Percentiles rank a stretch among this genome's conserved stretches.
These are phyloP conservation scores for Plasmopara viticola DNA, from an alignment of 352 stramenopile genomes.

Conservation along the genomic window DNA sequence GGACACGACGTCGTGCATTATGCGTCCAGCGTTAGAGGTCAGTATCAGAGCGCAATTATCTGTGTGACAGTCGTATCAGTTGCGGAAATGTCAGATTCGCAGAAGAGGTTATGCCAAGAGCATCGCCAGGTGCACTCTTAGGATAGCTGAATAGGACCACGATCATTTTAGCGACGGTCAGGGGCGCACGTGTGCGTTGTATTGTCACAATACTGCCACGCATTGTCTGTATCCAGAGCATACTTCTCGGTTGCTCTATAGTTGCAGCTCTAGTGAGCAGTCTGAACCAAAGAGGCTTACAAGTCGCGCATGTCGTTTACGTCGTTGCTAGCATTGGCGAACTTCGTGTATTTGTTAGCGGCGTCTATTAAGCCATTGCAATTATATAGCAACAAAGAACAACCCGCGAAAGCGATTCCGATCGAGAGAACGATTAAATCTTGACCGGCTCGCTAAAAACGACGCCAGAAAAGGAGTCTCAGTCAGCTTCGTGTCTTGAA, in stretches of 20 bases:
- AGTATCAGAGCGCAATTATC: slow-evolving; percentile 46
- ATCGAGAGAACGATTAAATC: slow-evolving; percentile 31
- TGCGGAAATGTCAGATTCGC: slow-evolving; percentile 31
- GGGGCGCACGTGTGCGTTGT: slow-evolving; percentile 23
- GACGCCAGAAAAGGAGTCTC: too few species aligned
- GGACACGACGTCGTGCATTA: slow-evolving; percentile 37
- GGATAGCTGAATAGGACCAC: slow-evolving; percentile 39
- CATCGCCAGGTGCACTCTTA: slow-evolving; percentile 49
- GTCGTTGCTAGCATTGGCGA: slow-evolving; percentile 39
- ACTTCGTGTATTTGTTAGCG: slow-evolving; percentile 32
- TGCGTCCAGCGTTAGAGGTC: slow-evolving; percentile 27
- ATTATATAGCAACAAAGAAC: slow-evolving; percentile 36
- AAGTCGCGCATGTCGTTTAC: slow-evolving; percentile 33
- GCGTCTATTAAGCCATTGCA: slow-evolving; percentile 35
- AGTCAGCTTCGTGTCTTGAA: too few species aligned
- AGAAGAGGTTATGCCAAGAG: slow-evolving; percentile 31
- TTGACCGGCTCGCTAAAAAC: too few species aligned
- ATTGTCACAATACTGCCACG: slow-evolving; percentile 30
- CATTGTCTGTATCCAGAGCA: slow-evolving; percentile 23
- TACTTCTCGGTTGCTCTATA: slow-evolving; percentile 40
- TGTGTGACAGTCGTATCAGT: slow-evolving; percentile 27
- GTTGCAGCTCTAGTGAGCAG: slow-evolving; percentile 34
- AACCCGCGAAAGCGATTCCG: slow-evolving; percentile 23
- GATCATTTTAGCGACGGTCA: slow-evolving; percentile 36
- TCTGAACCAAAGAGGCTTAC: slow-evolving; percentile 38